phyloP scores from a whole-genome alignment of 1,139 yeast genomes.

The Wickerhamiella infanticola region DNA sequence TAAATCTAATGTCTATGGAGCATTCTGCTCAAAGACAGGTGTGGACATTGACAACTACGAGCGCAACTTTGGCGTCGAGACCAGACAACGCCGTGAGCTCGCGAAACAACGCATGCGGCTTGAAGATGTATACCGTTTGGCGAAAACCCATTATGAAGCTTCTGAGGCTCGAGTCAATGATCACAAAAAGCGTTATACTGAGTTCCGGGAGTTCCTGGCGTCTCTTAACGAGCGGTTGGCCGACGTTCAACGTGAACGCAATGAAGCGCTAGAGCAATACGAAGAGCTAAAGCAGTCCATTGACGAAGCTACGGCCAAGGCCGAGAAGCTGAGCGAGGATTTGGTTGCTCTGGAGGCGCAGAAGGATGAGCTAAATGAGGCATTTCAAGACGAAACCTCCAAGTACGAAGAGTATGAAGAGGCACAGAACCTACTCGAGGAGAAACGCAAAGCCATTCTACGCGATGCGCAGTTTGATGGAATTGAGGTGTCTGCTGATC shows the following conservation, averaged over 20 bases:
- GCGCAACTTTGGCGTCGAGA: not conserved
- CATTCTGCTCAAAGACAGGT: not conserved
- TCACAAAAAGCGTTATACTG: not conserved
- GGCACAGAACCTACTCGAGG: slow-evolving; percentile 1
- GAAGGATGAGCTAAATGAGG: not conserved
- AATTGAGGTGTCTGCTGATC: not conserved
- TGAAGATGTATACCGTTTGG: not conserved
- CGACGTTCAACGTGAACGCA: slow-evolving; percentile 1
- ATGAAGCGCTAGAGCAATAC: slow-evolving; percentile 16
- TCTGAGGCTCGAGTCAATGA: not conserved
- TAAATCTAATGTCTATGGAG: not conserved
- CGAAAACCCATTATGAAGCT: not conserved
- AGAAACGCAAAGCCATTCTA: not conserved
- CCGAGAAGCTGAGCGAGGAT: not conserved
- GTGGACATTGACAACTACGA: not conserved
- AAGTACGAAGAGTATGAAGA: not conserved
- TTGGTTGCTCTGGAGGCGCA: not conserved
- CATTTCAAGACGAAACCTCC: slow-evolving; percentile 9
- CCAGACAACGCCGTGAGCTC: not conserved
- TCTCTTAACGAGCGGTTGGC: not conserved
- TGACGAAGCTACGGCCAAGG: not conserved
- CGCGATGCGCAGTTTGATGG: slow-evolving; percentile 1
- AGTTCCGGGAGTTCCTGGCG: not conserved
- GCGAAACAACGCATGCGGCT: not conserved
- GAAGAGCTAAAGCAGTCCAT: not conserved